Evolutionary conservation across 495 filamentous ascomycete species (phyloP).

Genomic region (Penicillium cinerascens): DNA sequence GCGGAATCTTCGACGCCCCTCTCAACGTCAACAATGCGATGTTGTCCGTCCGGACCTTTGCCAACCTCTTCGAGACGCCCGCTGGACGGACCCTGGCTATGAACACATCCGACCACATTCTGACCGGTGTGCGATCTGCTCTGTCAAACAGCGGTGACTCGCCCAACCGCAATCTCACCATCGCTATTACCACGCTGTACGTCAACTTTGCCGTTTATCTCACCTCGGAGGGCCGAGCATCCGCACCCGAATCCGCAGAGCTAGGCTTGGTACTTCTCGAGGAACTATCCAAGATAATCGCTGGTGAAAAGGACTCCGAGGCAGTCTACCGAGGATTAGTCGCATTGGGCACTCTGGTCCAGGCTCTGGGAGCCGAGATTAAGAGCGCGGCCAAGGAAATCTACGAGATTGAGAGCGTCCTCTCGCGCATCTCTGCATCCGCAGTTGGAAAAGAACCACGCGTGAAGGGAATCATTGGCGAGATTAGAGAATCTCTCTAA

Average conservation of each 20-base stretch:
- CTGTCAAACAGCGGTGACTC: constrained; percentile 42
- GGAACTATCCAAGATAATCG: constrained; percentile 59
- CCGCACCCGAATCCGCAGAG: constrained; percentile 48
- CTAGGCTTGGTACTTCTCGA: constrained; percentile 58
- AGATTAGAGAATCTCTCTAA: constrained; percentile 38
- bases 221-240: constrained; percentile 33
- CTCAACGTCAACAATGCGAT: constrained; percentile 73
- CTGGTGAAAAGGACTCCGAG: constrained; percentile 69
- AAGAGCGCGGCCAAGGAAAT: constrained; percentile 48
- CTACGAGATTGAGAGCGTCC: constrained; percentile 38
- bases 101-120: constrained; percentile 54
- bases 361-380: constrained; percentile 43
- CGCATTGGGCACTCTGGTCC: constrained; percentile 69
- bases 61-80: constrained; percentile 80
- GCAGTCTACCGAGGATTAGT: constrained; percentile 80
- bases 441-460: constrained; percentile 47
- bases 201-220: constrained; percentile 80
- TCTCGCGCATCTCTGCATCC: constrained; percentile 32
- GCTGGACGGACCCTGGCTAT: constrained; percentile 63
- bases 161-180: constrained; percentile 73
- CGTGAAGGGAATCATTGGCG: constrained; percentile 45
- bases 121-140: constrained; percentile 46
- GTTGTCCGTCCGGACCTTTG: constrained; percentile 75
- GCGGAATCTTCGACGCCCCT: constrained; percentile 55
- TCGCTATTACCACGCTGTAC: constrained; percentile 76